Evolutionary conservation across 768 basidiomycete species (phyloP).

Genomic region (Erythrobasidium yunnanense): DNA sequence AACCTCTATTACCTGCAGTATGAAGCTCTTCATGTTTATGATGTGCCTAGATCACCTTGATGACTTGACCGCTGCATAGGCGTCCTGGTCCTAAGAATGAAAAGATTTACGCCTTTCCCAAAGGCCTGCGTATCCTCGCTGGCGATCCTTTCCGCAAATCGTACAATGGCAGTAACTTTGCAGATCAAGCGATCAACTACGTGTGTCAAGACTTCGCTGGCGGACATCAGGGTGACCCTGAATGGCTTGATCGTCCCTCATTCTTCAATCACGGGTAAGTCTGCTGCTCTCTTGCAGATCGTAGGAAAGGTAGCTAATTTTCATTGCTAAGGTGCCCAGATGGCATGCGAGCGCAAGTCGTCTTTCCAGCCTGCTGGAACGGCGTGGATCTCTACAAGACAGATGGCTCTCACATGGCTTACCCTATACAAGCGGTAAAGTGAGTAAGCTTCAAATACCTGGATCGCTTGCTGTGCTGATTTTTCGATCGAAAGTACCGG

Average conservation of each 20-base stretch:
- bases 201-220: slow-evolving; percentile 39
- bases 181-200: slow-evolving; percentile 40
- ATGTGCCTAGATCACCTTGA: not conserved
- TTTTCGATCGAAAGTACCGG: slow-evolving; percentile 27
- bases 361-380: slow-evolving; percentile 44
- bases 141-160: slow-evolving; percentile 41
- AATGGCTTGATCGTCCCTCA: slow-evolving; percentile 40
- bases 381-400: slow-evolving; percentile 41
- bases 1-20: slow-evolving; percentile 39
- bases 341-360: slow-evolving; percentile 43
- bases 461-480: not conserved
- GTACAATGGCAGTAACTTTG: slow-evolving; percentile 37
- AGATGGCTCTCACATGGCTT: slow-evolving; percentile 44
- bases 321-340: slow-evolving; percentile 43
- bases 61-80: not conserved
- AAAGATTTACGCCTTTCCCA: slow-evolving; percentile 41
- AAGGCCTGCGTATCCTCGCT: slow-evolving; percentile 43
- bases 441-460: not conserved
- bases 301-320: too few species aligned
- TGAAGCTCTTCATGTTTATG: not conserved
- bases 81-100: slow-evolving; percentile 40
- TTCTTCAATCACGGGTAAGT: slow-evolving; percentile 43
- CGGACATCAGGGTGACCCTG: slow-evolving; percentile 31
- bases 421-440: slow-evolving; percentile 24
- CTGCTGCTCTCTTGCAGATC: too few species aligned